Evolutionary conservation across 2,329 filamentous ascomycete genomes (phyloP), one percentile per base, ranked within the genome.

Genomic region (Monosporascus cannonballus): DNA sequence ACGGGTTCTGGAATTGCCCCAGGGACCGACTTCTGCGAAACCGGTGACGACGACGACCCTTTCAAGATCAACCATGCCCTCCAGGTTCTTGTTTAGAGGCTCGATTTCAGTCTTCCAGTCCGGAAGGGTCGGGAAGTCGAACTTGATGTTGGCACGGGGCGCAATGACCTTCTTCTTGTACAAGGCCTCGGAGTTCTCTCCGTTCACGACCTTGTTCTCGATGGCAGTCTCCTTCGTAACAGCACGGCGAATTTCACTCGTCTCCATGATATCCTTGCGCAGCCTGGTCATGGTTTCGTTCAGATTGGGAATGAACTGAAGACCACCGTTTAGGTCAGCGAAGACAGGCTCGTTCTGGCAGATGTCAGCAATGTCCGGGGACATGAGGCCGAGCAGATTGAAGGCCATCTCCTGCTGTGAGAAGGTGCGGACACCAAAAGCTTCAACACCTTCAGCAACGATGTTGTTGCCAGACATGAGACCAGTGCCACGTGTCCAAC

Each of bases 361-460:
- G 44, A 99, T 83, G 68, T 99, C 91, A 61, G 96, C 92, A 64
- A 99, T 89, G 27, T 86, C 82, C 38, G 94, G 92, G 1, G 92
- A 89, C 94, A 99, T 96, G 50, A 99, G 83, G 61, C 94, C 93
- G 45, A 99, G 83, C 60, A 99, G 75, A 74, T 99, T 99, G 80
- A 99, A 99, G 17, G 94, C 94, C 94, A 99, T 99, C 73, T 99
- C 94, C 70, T 96, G 91, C 75, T 97, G 94, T 9, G 93, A 97
- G 79, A 99, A 99, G 4, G 94, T 99, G 64, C 94, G 91, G 25
- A 97, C 94, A 64, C 94, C 94, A 61, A 95, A 94, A 64, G 89
- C 90, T 77, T 99, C 94, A 52, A 99, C 90, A 55, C 93, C 94
- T 71, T 97, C 93, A 37, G 94, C 94, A 59, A 97, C 92, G 63